Base-by-base conservation (phyloP, 768 basidiomycete genomes). In the Macrolepiota dolichaula region DNA sequence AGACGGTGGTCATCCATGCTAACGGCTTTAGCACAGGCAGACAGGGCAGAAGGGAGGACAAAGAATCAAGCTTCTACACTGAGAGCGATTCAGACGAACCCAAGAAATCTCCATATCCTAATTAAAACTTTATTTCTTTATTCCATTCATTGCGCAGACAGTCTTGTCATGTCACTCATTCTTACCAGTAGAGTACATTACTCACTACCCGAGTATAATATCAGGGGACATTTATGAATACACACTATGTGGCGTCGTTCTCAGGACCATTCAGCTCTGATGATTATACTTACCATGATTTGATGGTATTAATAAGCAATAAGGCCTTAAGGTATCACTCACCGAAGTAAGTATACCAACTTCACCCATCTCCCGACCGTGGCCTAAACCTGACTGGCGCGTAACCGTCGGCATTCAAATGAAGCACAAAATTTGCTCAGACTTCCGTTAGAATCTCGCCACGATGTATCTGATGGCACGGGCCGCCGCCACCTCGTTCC, bases 401-500 rank as follows among this genome's bases (percentile, higher is more conserved):
- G 29, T 32, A 32, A 32, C 29, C 29, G 29, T 32, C 29, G 29
- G 29, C 29, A 32, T 32, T 32, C 7, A 32, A 32, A 3, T 32
- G 29, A 32, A 7, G 7, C 29, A 32, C 3, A 32, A 32, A 32
- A 7, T 32, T 32, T 32, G 3, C 29, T 32, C 29, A 32, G 29
- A 32, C 29, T 32, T 32, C 29, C 29, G 29, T 32, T 32, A 32
- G 29, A 32, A 32, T 32, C 29, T 32, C 29, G 29, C 29, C 29
- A 32, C 7, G 29, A 32, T 32, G 29, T 32, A 7, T 3, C 29
- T 32, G 29, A 32, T 32, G 29, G 29, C 42, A 44, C 17, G 25
- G 10, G 15, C 59, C 51, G 57, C 22, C 59, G 51, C 51, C 51
- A 46, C 38, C 27, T 11, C n/a, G 25, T 37, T 58, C 17, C 57